A percentile compares a stretch with the other conserved stretches of the same genome.
phyloP scores from a whole-genome alignment of 371 early-diverging fungal genomes.

The Mortierella sp. region DNA sequence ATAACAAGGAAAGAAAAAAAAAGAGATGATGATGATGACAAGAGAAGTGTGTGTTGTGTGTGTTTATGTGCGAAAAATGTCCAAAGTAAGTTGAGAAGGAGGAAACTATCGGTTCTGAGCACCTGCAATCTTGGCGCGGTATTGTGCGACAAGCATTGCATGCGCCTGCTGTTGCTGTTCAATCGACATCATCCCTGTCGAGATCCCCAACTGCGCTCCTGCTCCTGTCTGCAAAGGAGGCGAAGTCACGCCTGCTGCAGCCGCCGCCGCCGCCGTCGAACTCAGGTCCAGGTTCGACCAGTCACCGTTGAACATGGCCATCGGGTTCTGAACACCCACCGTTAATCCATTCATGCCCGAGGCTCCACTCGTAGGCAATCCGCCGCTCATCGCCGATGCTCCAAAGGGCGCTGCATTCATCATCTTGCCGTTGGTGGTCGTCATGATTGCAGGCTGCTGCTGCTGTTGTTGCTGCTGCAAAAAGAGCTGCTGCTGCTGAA shows the following conservation, averaged over 20 bases:
- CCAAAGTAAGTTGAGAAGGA: not conserved
- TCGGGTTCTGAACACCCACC: conserved; percentile 55
- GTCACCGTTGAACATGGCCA: conserved; percentile 58
- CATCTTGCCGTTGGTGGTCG: conserved; percentile 58
- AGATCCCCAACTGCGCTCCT: conserved; percentile 47
- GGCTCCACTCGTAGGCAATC: conserved; percentile 32
- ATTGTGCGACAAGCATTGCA: conserved; percentile 54
- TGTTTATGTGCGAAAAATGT: not conserved
- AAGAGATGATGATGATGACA: not conserved
- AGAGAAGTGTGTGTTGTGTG: not conserved
- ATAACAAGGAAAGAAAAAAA: not conserved
- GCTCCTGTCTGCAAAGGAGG: conserved; percentile 34
- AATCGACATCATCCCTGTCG: conserved; percentile 57
- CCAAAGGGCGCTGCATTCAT: conserved; percentile 47
- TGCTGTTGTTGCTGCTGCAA: conserved; percentile 45
- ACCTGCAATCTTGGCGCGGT: conserved; percentile 49
- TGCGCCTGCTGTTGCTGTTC: conserved; percentile 59
- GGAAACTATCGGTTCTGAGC: conserved; percentile 47
- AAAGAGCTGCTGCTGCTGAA: conserved; percentile 54
- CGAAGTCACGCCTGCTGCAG: conserved; percentile 42
- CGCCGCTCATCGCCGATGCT: conserved; percentile 17
- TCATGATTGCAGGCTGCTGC: conserved; percentile 51
- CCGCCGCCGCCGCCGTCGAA: conserved; percentile 49
- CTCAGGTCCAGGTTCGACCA: conserved; percentile 58
- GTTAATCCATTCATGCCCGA: conserved; percentile 26